phyloP scores from a whole-genome alignment of 371 early-diverging fungal species.

The Mucor mucedo region DNA sequence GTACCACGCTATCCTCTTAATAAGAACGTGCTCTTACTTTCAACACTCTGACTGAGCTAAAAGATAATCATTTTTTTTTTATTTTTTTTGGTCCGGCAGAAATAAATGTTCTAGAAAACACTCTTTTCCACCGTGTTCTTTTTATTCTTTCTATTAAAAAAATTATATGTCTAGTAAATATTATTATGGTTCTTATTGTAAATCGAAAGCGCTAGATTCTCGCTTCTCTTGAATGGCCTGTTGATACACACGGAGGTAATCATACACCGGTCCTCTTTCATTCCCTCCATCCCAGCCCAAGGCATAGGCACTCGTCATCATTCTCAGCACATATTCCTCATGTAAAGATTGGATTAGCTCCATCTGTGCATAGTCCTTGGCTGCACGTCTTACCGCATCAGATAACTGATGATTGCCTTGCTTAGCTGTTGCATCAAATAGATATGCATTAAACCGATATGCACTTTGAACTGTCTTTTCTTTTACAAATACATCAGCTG shows the following conservation, averaged over 20 bases:
- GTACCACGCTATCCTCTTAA: background rate
- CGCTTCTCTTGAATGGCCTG: slow-evolving; percentile 25
- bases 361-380: slow-evolving; percentile 43
- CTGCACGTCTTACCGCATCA: slow-evolving; percentile 53
- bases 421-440: slow-evolving; percentile 46
- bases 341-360: slow-evolving; percentile 28
- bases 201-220: slow-evolving; percentile 4
- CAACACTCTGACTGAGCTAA: no score
- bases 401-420: slow-evolving; percentile 24
- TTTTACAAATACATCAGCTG: slow-evolving; percentile 17
- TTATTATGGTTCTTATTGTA: background rate
- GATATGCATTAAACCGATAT: slow-evolving; percentile 59
- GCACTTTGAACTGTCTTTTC: slow-evolving; percentile 29
- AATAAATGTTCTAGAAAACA: no score
- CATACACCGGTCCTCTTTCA: slow-evolving; percentile 50
- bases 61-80: no score
- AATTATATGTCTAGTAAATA: background rate
- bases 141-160: no score
- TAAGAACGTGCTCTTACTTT: background rate
- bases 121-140: no score
- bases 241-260: slow-evolving; percentile 53
- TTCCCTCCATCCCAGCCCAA: slow-evolving; percentile 55
- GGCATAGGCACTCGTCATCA: slow-evolving; percentile 50
- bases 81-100: no score
- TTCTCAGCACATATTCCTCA: slow-evolving; percentile 47